Evolutionary conservation across 2,329 filamentous ascomycete genomes (phyloP), one percentile per base, ranked within the genome.

Genomic region (Aspergillus novofumigatus): DNA sequence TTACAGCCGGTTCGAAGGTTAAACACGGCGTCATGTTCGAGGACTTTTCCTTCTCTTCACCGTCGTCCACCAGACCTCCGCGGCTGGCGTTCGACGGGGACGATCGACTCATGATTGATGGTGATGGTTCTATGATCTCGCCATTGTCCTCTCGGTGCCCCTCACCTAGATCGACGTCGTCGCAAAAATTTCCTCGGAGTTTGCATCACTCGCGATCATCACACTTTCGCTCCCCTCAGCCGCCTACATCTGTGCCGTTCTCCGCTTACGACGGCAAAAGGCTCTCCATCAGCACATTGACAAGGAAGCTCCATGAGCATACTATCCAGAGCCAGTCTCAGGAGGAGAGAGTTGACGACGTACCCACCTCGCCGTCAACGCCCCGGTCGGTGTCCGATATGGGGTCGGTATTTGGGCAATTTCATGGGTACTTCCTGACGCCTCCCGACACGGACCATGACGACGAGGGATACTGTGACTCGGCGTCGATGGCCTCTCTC

Each of bases 401-500:
- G 44, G 44, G 44, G 14, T 47, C 44, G 23, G 23, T 5, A 29
- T 57, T 41, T 29, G 51, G 20, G 47, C 55, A 42, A 47, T 62
- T 65, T 53, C 49, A 64, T 17, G 67, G 64, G 25, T 72, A 71
- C 47, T 62, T 74, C 57, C 63, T 75, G 21, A 75, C 72, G 1
- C 71, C 72, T 3, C 72, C 72, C 6, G 72, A 73, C 56, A 74
- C 71, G 21, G 72, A 74, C 59, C 69, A 69, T n/a, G 71, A 74
- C 49, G 71, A 73, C n/a, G 69, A 72, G 42, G 66, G 68, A 45
- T 67, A 64, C 29, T 65, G 63, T 60, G 79, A 79, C 70, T 88
- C 85, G 50, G 77, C 78, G 4, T 78, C 74, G 57, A 93, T 81
- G 65, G 85, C 80, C 64, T 86, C 81, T 58, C 87, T 90, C 56